Evolutionary conservation across 116 monocot species (phyloP).

Genomic region (Iris pallida): DNA sequence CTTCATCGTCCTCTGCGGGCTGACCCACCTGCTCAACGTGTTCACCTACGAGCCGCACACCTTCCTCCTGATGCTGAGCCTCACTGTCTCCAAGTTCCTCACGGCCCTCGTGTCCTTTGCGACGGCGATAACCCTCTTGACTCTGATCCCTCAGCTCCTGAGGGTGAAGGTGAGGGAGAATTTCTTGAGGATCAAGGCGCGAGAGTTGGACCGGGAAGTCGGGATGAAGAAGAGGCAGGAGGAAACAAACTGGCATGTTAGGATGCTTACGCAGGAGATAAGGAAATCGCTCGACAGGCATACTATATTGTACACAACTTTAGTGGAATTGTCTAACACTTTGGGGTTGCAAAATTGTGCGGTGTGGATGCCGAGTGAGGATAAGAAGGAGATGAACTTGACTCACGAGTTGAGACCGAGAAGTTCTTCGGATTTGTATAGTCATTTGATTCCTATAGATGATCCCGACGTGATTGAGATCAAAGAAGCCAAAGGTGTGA

Average conservation of each 20-base stretch:
- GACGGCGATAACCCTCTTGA: conserved; percentile 43
- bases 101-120: conserved; percentile 48
- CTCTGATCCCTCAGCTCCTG: conserved; percentile 44
- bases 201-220: conserved; percentile 35
- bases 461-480: conserved; percentile 26
- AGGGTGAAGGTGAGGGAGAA: conserved; percentile 37
- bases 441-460: conserved; percentile 11
- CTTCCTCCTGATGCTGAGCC: conserved; percentile 28
- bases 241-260: conserved; percentile 37
- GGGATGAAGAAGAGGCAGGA: conserved; percentile 38
- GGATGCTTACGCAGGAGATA: conserved; percentile 43
- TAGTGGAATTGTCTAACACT: conserved; percentile 45
- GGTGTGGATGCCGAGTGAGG: conserved; percentile 42
- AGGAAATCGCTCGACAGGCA: conserved; percentile 39
- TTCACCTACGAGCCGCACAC: conserved; percentile 51
- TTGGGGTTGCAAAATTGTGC: conserved; percentile 34
- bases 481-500: conserved; percentile 8
- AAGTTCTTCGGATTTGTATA: conserved; percentile 4
- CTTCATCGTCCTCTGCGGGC: conserved; percentile 56
- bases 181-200: conserved; percentile 33
- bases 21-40: conserved; percentile 37
- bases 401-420: conserved; percentile 28
- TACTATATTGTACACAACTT: conserved; percentile 43
- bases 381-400: conserved; percentile 10
- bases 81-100: conserved; percentile 46